phyloP scores from a whole-genome alignment of 2,329 filamentous ascomycete genomes.

The Aspergillus pseudotamarii region DNA sequence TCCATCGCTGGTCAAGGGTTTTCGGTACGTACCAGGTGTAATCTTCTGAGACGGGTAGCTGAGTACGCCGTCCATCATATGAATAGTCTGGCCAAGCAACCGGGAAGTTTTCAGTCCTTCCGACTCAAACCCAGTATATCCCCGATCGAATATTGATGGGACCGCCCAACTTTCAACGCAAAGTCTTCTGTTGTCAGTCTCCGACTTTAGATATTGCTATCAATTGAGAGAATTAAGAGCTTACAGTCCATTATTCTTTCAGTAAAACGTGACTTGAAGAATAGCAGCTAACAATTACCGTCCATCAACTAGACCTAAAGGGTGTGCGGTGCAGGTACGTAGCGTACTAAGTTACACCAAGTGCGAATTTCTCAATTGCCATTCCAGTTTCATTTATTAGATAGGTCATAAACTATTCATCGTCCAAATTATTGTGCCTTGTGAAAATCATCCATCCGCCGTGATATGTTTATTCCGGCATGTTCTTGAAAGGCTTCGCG shows the following conservation, averaged over 20 bases:
- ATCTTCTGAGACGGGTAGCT: neutral
- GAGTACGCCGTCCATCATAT: no score
- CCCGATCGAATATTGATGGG: neutral
- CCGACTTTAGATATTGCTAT: neutral
- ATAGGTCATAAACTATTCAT: neutral
- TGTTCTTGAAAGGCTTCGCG: constrained; percentile 64
- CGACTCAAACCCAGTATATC: neutral
- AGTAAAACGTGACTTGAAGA: no score
- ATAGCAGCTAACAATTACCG: neutral
- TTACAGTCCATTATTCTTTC: no score
- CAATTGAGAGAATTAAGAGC: no score
- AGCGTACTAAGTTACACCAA: neutral
- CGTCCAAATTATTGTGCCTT: neutral
- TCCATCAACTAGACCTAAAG: neutral
- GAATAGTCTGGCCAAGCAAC: neutral
- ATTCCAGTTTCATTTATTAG: neutral
- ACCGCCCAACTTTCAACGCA: no score
- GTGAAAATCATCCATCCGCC: neutral
- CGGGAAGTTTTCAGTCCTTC: neutral
- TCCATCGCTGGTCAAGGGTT: neutral
- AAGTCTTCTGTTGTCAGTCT: neutral
- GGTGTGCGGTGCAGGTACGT: neutral
- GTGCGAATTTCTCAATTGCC: neutral
- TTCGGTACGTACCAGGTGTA: neutral
- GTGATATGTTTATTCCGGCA: constrained; percentile 56